Base-by-base conservation (phyloP, 768 basidiomycete species). In the Hydnomerulius pinastri region DNA sequence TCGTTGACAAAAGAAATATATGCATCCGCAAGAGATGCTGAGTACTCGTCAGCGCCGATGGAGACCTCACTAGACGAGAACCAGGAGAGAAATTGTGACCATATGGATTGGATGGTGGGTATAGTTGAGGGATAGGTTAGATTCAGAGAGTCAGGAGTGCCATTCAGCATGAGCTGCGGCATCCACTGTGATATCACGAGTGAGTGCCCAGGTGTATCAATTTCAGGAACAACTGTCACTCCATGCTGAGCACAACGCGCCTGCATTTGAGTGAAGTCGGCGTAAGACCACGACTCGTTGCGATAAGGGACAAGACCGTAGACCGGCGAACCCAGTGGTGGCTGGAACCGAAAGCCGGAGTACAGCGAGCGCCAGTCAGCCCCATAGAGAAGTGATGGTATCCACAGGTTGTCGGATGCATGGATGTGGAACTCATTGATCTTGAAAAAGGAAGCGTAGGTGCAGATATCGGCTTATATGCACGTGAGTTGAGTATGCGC, bases 21-120 rank as follows among this genome's bases (percentile, higher is more conserved):
- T 40, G 70, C 72, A 42, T 75, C 63, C 2, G 73, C 76, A 8
- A 76, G 57, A 6, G 63, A 55, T 7, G 67, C 32, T 9, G 55
- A 50, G 50, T 76, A 77, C 59, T 77, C 74, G 46, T 77, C 76
- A 21, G 74, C 74, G 11, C 77, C 77, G 30, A 78, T 77, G 7
- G 74, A 75, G 17, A 78, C 73, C 46, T 77, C 73, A 9, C 58
- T 40, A 44, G 69, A 60, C 17, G 71, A 53, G 53, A 71, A 73
- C 72, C 71, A 73, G 1, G 71, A 68, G 21, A 75, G 62, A 48
- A 70, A 61, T 48, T 73, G 71, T 17, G 70, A 59, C 77, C 75
- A 77, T 15, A 77, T 69, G 7, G 67, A 62, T 50, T 76, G 69
- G 36, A 77, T 62, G 0, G 71, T 73, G 9, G 73, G 74, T 30